phyloP scores from a whole-genome alignment of 2,329 filamentous ascomycete genomes.

The Aspergillus brasiliensis region DNA sequence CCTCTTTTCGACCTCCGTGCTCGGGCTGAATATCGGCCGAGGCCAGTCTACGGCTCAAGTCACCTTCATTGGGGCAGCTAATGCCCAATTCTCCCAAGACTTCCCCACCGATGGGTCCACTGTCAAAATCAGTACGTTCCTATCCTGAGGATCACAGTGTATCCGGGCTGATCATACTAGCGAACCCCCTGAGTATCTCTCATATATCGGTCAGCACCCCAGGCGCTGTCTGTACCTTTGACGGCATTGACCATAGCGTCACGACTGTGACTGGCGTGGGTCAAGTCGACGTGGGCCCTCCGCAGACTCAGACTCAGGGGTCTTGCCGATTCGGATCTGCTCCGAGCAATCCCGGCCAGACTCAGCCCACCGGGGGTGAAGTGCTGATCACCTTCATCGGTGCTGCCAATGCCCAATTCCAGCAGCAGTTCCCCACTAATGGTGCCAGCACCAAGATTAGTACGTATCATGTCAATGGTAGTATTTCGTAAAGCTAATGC shows the following conservation, averaged over 20 bases:
- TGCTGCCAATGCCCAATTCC: conserved; percentile 9
- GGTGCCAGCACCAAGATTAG: not conserved
- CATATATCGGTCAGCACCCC: conserved; percentile 14
- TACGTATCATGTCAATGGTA: not conserved
- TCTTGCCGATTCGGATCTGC: conserved; percentile 11
- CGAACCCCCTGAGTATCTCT: conserved; percentile 26
- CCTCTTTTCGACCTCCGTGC: not conserved
- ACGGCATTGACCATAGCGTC: conserved; percentile 21
- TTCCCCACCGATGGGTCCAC: conserved; percentile 21
- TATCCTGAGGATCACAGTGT: not conserved
- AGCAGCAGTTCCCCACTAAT: not conserved
- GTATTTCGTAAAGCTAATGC: not conserved
- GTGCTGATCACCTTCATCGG: conserved; percentile 10
- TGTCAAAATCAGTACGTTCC: conserved; percentile 18
- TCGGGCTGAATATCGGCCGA: not conserved
- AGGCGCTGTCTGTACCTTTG: conserved; percentile 22
- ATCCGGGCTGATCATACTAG: conserved; percentile 8
- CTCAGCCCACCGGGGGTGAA: not conserved
- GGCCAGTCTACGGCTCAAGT: conserved; percentile 5
- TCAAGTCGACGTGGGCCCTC: conserved; percentile 26
- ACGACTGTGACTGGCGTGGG: conserved; percentile 19
- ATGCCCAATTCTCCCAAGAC: conserved; percentile 20
- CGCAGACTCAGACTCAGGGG: conserved; percentile 26
- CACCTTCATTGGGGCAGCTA: conserved; percentile 25
- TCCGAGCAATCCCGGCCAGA: not conserved